Conservation (phyloP, 75 land plant species). For the Pinus albicaulis region DNA sequence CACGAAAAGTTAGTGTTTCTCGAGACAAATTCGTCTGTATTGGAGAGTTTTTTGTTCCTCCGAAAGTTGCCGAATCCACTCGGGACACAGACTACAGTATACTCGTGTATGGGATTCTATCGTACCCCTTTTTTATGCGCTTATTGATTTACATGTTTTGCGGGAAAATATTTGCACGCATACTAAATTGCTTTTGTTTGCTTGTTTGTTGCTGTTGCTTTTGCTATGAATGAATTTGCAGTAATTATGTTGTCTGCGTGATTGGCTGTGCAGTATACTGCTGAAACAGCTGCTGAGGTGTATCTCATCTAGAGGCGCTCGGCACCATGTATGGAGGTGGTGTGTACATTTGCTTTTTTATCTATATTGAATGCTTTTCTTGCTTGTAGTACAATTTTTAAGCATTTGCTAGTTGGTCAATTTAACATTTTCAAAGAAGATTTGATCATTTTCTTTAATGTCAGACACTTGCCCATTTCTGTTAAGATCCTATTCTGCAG, state of each 20-base stretch:
- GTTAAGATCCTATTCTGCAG: not conserved
- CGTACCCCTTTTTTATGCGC: too few species aligned
- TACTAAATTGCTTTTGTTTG: not conserved
- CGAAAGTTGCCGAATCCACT: too few species aligned
- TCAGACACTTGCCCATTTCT: not conserved
- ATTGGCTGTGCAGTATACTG: not conserved
- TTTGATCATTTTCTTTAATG: too few species aligned
- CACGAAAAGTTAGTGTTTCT: too few species aligned
- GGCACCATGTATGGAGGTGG: slow-evolving; percentile 13
- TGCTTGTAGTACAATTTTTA: not conserved
- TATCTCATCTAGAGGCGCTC: too few species aligned
- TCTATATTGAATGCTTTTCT: not conserved
- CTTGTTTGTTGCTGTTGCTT: not conserved
- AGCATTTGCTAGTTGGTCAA: too few species aligned
- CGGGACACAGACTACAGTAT: too few species aligned
- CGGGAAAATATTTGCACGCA: not conserved
- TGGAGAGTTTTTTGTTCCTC: too few species aligned
- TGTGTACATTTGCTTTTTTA: slow-evolving; percentile 7
- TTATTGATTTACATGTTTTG: not conserved
- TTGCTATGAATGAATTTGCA: not conserved
- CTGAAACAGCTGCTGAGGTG: not conserved
- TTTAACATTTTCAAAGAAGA: not conserved
- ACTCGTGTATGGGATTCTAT: too few species aligned
- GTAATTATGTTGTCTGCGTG: not conserved
- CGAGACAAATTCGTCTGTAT: too few species aligned